Base-by-base conservation (phyloP, 305 asterid genomes). In the Fraxinus dipetala region DNA sequence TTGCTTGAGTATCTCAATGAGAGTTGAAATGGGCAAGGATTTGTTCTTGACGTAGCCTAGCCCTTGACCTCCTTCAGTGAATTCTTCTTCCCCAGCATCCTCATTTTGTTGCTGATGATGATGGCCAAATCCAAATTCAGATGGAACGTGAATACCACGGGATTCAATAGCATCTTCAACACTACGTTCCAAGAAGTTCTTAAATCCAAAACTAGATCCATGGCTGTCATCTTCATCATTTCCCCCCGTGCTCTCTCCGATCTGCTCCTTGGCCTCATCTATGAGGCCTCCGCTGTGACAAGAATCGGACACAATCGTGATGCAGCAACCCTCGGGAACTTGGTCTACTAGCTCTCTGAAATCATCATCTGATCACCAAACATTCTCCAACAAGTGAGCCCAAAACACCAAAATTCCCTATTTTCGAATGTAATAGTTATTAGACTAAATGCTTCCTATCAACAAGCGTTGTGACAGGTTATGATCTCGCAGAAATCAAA, bases 251-350 rank as follows among this genome's bases (percentile, higher is more conserved):
- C 98, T 94, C 89, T 92, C 97, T 31, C 99, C 98, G 9, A 95
- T 94, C 88, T 95, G 99, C 85, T 95, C 99, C 86, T 95, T 95
- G 76, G 96, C 92, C 81, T 91, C 96, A 56, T 92, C 95, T 13
- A 95, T 92, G 38, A 94, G 92, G 59, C 99, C 98, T 0, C 98
- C 99, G 13, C 98, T 95, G 90, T 95, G 99, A 83, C 99, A 95
- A 18, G 98, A 95, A 83, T 95, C 99, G 0, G 99, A 94, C 13
- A 95, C 98, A 11, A 95, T 87, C 26, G 99, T 95, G 83, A 95
- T 84, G 84, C 84, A 89, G 89, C 98, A 94, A 73, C 95, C 97
- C 14, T 91, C 88, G 0, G 74, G 74, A 67, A 67, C 38, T 13
- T 67, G 36, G n/a, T 30, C 74, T 67, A 67, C 99, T 87, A 95